phyloP scores from a whole-genome alignment of 2,329 filamentous ascomycete species.

The Aspergillus melleus region DNA sequence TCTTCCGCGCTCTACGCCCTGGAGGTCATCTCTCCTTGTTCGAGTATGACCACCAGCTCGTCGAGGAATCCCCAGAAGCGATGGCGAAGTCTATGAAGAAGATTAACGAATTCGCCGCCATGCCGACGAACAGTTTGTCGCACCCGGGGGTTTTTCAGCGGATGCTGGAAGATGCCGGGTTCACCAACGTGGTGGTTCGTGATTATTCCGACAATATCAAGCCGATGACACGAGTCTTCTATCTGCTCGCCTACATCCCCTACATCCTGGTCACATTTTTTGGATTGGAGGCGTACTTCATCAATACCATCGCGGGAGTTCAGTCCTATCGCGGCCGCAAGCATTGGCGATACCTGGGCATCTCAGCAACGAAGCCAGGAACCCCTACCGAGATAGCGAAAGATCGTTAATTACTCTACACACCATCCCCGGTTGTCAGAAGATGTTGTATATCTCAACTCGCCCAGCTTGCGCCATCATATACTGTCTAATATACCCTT shows the following conservation, averaged over 20 bases:
- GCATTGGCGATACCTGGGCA: slow-evolving; percentile 31
- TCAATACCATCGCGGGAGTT: slow-evolving; percentile 51
- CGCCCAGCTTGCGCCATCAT: too few species aligned
- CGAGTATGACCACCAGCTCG: slow-evolving; percentile 48
- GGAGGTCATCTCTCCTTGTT: slow-evolving; percentile 49
- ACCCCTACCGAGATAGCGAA: too few species aligned
- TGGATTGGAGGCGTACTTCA: slow-evolving; percentile 47
- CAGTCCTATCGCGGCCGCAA: slow-evolving; percentile 33
- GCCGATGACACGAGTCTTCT: slow-evolving; percentile 53
- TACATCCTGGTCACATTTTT: slow-evolving; percentile 48
- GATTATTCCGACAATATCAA: slow-evolving; percentile 51
- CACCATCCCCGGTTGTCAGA: too few species aligned
- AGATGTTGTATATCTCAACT: too few species aligned
- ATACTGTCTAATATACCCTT: too few species aligned
- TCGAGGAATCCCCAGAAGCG: slow-evolving; percentile 30
- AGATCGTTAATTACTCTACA: too few species aligned
- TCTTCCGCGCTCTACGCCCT: slow-evolving; percentile 50
- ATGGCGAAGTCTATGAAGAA: slow-evolving; percentile 33
- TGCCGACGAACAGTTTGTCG: slow-evolving; percentile 48
- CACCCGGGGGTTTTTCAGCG: slow-evolving; percentile 40
- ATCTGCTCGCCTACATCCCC: slow-evolving; percentile 46
- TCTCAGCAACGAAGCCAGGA: slow-evolving; percentile 26
- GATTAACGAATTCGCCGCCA: slow-evolving; percentile 47
- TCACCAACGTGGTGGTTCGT: slow-evolving; percentile 44
- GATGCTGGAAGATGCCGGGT: slow-evolving; percentile 45